Base-by-base conservation (phyloP, 169 alveolate genomes). In the Plasmodium gaboni region DNA sequence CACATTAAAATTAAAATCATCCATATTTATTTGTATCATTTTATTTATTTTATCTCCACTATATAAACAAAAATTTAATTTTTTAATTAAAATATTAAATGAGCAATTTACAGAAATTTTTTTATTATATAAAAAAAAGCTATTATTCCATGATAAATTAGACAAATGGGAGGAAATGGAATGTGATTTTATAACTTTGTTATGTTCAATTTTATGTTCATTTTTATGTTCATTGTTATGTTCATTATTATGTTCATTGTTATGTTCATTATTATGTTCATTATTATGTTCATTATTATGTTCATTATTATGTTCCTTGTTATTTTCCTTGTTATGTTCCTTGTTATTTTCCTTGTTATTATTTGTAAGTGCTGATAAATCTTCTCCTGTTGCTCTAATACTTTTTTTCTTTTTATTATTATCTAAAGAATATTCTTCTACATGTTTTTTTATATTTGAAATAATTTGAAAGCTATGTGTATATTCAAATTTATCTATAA, bases 381-480 rank as follows among this genome's bases (percentile, higher is more conserved):
- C 26, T 46, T 8, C 26, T 15, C 19, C 9, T n/a, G 24, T 17
- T 48, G 12, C 15, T 17, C 2, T 10, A 1, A n/a, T 53, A 42
- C 6, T 28, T 9, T 15, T 17, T 6, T 48, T 24, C n/a, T 5
- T 22, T 55, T 55, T 55, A 55, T 48, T 74, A 9, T n/a, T 67
- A 2, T 68, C 57, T 53, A 1, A 19, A 5, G 55, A 60, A 22
- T 44, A 51, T 46, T 63, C 74, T n/a, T 44, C 50, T 5, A 57
- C 89, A 28, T 50, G 74, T 10, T 50, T 78, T 22, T 59, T 64
- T 42, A 78, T 15, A 78, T 69, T 78, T 8, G 74, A 78, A 28
- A 78, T 78, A 3, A 78, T 69, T 32, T 78, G 89, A 38, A 78
- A 78, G 15, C 89, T 78, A 32, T 78, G 89, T 28, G 76, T 48